Percentiles rank a stretch among this genome's conserved stretches.
Evolutionary conservation across 2,329 filamentous ascomycete species (phyloP).

Genomic region (Clonostachys rhizophaga): DNA sequence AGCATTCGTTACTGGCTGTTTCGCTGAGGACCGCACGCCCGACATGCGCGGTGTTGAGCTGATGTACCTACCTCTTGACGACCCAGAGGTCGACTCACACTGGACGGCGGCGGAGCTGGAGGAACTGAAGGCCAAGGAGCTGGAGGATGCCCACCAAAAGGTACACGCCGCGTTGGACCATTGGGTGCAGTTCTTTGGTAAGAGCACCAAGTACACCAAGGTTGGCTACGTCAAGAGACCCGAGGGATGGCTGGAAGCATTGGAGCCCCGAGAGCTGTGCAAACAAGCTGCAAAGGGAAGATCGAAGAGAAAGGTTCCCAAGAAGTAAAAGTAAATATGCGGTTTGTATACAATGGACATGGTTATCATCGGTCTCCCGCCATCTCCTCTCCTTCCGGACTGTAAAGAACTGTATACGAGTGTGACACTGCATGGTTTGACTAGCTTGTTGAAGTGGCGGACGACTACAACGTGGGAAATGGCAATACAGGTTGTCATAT

Average conservation of each 20-base stretch:
- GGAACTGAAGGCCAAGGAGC: constrained; percentile 55
- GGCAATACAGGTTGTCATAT: too few species aligned
- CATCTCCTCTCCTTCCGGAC: too few species aligned
- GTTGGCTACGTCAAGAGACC: constrained; percentile 70
- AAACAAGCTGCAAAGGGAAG: constrained; percentile 59
- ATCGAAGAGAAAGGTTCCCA: constrained; percentile 37
- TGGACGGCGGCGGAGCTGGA: constrained; percentile 51
- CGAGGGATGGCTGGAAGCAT: constrained; percentile 55
- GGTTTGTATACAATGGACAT: neutral
- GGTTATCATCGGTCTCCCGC: neutral
- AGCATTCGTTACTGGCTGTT: constrained; percentile 90
- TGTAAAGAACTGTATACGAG: too few species aligned
- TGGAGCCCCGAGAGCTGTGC: constrained; percentile 63
- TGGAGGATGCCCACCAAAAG: constrained; percentile 56
- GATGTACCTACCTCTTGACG: constrained; percentile 70
- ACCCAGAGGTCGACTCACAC: constrained; percentile 55
- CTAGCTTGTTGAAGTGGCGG: too few species aligned
- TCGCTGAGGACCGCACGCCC: constrained; percentile 75
- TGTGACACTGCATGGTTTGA: too few species aligned
- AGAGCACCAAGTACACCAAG: constrained; percentile 74
- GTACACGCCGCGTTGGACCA: constrained; percentile 66
- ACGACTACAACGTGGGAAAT: too few species aligned
- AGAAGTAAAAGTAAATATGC: neutral
- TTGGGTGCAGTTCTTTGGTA: constrained; percentile 81
- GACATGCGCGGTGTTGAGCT: constrained; percentile 85